These are phyloP conservation scores for Phialemonium atrogriseum DNA, from an alignment of 2,329 filamentous ascomycete species.

Conservation along the genomic window DNA sequence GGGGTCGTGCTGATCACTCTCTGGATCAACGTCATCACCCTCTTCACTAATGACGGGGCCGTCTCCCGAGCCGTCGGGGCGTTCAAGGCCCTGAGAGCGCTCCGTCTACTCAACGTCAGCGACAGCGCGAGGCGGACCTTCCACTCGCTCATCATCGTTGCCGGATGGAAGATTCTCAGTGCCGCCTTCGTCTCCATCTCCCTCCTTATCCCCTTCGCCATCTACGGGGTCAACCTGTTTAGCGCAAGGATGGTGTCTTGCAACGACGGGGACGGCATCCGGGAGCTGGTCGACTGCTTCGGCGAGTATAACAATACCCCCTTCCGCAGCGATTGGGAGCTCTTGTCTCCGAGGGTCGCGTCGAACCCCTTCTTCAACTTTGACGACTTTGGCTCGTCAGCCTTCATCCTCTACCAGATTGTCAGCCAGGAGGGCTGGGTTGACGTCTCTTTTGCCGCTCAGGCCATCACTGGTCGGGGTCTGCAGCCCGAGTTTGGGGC, in stretches of 20 bases:
- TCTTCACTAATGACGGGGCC: constrained; percentile 71
- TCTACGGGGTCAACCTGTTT: constrained; percentile 92
- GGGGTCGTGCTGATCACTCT: constrained; percentile 83
- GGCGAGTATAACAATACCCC: constrained; percentile 73
- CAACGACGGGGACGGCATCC: constrained; percentile 61
- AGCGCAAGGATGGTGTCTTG: constrained; percentile 71
- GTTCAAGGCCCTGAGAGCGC: constrained; percentile 90
- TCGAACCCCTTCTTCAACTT: constrained; percentile 83
- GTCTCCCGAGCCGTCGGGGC: constrained; percentile 88
- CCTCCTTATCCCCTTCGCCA: constrained; percentile 89
- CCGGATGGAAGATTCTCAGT: constrained; percentile 88
- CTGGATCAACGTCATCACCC: constrained; percentile 87
- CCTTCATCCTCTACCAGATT: constrained; percentile 97
- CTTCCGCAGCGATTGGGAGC: constrained; percentile 64
- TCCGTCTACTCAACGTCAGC: constrained; percentile 89
- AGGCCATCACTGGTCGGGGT: constrained; percentile 70
- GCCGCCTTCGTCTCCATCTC: constrained; percentile 91
- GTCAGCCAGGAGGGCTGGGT: constrained; percentile 98
- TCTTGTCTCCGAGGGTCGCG: constrained; percentile 75
- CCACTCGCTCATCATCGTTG: constrained; percentile 89
- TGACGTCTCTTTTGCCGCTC: constrained; percentile 79
- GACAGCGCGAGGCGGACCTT: constrained; percentile 94
- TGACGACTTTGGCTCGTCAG: constrained; percentile 84
- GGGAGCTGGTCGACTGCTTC: constrained; percentile 65
- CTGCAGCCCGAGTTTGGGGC: constrained; percentile 62